phyloP scores from a whole-genome alignment of 2,329 filamentous ascomycete species.

The Ascosphaera pollenicola region DNA sequence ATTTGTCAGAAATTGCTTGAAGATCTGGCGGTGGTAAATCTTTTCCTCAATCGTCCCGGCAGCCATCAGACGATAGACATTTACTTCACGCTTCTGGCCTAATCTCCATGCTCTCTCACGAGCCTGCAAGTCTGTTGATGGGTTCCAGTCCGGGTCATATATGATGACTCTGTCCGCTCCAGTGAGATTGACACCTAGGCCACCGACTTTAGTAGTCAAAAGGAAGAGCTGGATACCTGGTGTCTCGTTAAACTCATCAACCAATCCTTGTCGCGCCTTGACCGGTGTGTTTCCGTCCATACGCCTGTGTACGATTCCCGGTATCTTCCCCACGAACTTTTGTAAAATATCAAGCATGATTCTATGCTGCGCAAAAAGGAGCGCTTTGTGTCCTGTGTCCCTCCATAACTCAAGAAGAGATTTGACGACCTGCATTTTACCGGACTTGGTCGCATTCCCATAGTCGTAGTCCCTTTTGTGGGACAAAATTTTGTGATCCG shows the following conservation, averaged over 20 bases:
- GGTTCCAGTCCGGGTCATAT: slow-evolving; percentile 97
- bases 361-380: slow-evolving; percentile 80
- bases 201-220: slow-evolving; percentile 86
- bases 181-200: slow-evolving; percentile 80
- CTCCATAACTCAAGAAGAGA: slow-evolving; percentile 76
- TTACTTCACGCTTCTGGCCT: slow-evolving; percentile 84
- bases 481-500: slow-evolving; percentile 40
- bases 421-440: slow-evolving; percentile 91
- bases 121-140: slow-evolving; percentile 86
- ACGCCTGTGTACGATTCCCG: slow-evolving; percentile 53
- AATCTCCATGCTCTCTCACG: slow-evolving; percentile 89
- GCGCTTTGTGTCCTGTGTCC: slow-evolving; percentile 73
- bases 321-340: slow-evolving; percentile 46
- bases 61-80: slow-evolving; percentile 94
- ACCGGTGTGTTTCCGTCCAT: slow-evolving; percentile 92
- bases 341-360: slow-evolving; percentile 94
- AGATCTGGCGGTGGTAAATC: slow-evolving; percentile 96
- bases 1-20: slow-evolving; percentile 94
- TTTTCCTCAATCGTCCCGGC: slow-evolving; percentile 97
- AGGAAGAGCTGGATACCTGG: slow-evolving; percentile 68
- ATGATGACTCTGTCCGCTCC: slow-evolving; percentile 94
- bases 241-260: slow-evolving; percentile 79
- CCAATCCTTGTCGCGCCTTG: slow-evolving; percentile 67
- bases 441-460: slow-evolving; percentile 57
- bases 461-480: slow-evolving; percentile 49